Evolutionary conservation across 352 stramenopile species (phyloP), one percentile per base, ranked within the genome.

Genomic region (Lagenidium sp.): DNA sequence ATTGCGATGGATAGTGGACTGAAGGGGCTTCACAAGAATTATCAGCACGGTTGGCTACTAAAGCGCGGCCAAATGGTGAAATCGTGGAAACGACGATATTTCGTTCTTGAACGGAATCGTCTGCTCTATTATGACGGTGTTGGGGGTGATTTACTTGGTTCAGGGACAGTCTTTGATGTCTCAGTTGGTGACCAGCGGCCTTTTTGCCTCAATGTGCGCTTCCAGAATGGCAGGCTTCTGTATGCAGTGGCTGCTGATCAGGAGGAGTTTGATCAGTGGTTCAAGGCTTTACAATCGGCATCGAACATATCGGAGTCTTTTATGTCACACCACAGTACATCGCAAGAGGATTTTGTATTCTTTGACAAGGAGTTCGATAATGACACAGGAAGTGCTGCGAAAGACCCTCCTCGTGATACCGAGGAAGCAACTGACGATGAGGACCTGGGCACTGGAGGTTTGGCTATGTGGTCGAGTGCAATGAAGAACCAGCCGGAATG

Each of bases 1-100:
- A 42, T 8, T 24, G 29, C 15, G 26, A 6, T 6, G 5, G 5
- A 18, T 16, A 21, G 18, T 12, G 15, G 21, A 16, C 31, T 28
- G 4, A 11, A 28, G 8, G 13, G 11, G 18, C 3, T 5, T n/a
- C n/a, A 30, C 23, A 36, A 45, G 1, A 39, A 40, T 28, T 22
- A n/a, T 15, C 42, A 54, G 34, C 39, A 32, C 16, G 80, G 80
- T 18, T 94, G 78, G 78, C 60, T 94, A 1, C 44, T 88, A 38
- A 94, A 94, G 53, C 72, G 83, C 53, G 81, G 81, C 1, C 76
- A 91, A 44, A 66, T 75, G 35, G 78, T 91, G 42, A 86, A 88
- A 63, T 85, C 60, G 0, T 94, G 81, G 81, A 94, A 91, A 55
- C 60, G 69, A n/a, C 63, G 74, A 6, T 89, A 80, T 46, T 86